Conservation (phyloP, 345 rosid genomes). For the Lagerstroemia speciosa region DNA sequence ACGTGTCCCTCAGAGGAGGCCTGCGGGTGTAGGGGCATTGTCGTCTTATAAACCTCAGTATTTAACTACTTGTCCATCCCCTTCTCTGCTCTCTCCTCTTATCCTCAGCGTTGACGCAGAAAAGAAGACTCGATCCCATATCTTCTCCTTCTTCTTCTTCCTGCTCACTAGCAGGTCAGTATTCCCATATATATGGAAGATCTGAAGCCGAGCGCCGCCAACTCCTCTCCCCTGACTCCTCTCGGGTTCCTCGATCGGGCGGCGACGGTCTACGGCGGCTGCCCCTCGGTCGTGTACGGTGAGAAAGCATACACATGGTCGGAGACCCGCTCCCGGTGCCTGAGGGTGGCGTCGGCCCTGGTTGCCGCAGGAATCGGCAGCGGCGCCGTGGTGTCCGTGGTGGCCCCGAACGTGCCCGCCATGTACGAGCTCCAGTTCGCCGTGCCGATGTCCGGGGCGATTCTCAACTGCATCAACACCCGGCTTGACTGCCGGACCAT, state of each 20-base stretch:
- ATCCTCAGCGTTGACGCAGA: neutral
- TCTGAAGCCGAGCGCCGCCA: conserved; percentile 22
- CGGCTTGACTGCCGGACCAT: conserved; percentile 75
- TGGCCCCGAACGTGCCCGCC: conserved; percentile 63
- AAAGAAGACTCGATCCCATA: neutral
- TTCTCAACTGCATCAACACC: conserved; percentile 70
- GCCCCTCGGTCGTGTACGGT: conserved; percentile 49
- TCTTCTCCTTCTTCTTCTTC: neutral
- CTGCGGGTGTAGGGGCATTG: neutral
- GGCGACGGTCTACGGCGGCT: conserved; percentile 63
- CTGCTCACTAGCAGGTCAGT: neutral
- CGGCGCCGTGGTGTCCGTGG: conserved; percentile 58
- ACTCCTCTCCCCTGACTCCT: conserved; percentile 24
- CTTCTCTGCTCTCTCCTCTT: neutral
- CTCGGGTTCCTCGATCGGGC: conserved; percentile 40
- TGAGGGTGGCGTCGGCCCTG: conserved; percentile 64
- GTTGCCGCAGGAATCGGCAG: conserved; percentile 34
- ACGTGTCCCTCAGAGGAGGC: no score
- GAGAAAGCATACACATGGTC: conserved; percentile 58
- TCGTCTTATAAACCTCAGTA: neutral
- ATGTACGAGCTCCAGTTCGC: conserved; percentile 93
- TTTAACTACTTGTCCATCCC: no score
- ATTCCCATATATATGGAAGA: conserved; percentile 15
- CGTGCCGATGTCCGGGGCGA: conserved; percentile 68
- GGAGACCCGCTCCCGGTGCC: conserved; percentile 62